Evolutionary conservation across 2,329 filamentous ascomycete species (phyloP).

Genomic region (Sarocladium brachiariae): DNA sequence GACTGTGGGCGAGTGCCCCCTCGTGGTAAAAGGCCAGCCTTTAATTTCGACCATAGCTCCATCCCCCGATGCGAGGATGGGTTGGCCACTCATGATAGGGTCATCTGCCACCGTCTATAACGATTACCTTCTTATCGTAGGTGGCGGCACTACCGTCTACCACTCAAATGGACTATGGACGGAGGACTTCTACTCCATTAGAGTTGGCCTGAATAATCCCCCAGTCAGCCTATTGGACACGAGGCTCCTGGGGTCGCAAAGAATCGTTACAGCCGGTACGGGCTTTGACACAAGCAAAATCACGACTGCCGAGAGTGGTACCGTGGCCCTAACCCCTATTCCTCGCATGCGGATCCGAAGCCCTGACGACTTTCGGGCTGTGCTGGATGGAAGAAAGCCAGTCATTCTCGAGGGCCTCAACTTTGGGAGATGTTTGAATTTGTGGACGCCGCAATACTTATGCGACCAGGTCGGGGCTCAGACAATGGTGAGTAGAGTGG

Average conservation of each 20-base stretch:
- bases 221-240: not conserved
- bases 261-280: conserved; percentile 1
- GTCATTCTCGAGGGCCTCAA: conserved; percentile 56
- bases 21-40: not conserved
- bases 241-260: not conserved
- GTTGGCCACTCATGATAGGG: conserved; percentile 62
- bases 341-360: conserved; percentile 45
- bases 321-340: conserved; percentile 29
- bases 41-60: not conserved
- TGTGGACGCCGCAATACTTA: conserved; percentile 66
- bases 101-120: conserved; percentile 46
- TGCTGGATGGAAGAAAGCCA: conserved; percentile 50
- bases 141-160: conserved; percentile 87
- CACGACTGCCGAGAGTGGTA: too few species aligned
- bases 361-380: conserved; percentile 48
- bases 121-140: conserved; percentile 54
- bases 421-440: conserved; percentile 58
- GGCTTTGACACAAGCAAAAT: not conserved
- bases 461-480: conserved; percentile 52
- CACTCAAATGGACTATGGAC: conserved; percentile 59
- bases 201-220: not conserved
- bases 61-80: not conserved
- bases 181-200: not conserved
- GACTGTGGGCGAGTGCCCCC: not conserved
- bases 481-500: conserved; percentile 43